Evolutionary conservation across 202 grass and related monocot genomes (phyloP), one percentile per base, ranked within the genome.

Genomic region (Elaeis oleifera): DNA sequence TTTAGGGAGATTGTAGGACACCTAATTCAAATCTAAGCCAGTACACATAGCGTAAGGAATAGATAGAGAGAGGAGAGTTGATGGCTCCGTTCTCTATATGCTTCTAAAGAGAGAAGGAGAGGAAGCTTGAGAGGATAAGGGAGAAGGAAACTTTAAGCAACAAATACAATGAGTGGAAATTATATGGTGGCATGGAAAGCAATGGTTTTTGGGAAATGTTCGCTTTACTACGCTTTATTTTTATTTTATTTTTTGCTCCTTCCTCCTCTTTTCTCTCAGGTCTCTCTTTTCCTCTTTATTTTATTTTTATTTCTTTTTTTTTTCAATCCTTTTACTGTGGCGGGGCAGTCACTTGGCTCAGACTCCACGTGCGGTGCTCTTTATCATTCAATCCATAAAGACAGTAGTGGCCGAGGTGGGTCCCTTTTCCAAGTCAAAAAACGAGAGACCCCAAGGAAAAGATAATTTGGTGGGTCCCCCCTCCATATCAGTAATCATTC

Each of bases 111-210:
- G 36, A 44, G 36, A 44, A 13, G 11, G 36, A 39, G 36, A 39
- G 7, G 8, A 5, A 9, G n/a, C 51, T 53, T 55, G 76, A 68
- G 58, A 76, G 55, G 76, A 61, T 44, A 44, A 76, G 39, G 76
- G 70, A 76, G 75, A 77, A 52, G 64, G 79, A 78, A 83, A 53
- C 78, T 81, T 66, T 77, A 67, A 75, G 70, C 59, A 84, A 50
- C 73, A 63, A 18, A 67, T 61, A 64, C 57, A 44, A 60, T n/a
- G 67, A 64, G 65, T 53, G 65, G 53, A 73, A 69, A 65, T 59
- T 70, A 65, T 74, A 83, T 44, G 70, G 67, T 68, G 70, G 50
- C 70, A 74, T 58, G 81, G 83, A n/a, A 65, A 51, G 62, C 61
- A 50, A 17, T 44, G 5, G 16, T 39, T 61, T 61, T 84, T 81